A percentile compares a stretch with the other conserved stretches of the same genome.
Evolutionary conservation across 768 basidiomycete genomes (phyloP).

Genomic region (Paxillus involutus): DNA sequence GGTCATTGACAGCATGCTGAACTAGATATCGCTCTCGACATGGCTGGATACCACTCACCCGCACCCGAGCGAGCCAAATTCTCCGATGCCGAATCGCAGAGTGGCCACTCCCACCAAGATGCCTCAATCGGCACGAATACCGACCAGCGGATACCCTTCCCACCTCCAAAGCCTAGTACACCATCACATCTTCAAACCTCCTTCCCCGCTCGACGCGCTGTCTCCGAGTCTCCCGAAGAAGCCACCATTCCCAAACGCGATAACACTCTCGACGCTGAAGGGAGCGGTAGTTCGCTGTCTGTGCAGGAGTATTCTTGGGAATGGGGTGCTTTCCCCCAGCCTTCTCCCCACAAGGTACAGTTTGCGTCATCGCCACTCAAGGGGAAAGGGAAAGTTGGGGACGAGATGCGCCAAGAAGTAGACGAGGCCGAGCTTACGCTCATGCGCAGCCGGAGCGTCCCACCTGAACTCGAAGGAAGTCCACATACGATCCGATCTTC

Average conservation of each 20-base stretch:
- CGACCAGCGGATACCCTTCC: constrained; percentile 17
- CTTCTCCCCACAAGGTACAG: constrained; percentile 60
- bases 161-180: constrained; percentile 14
- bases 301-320: constrained; percentile 88
- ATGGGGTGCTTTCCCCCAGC: constrained; percentile 88
- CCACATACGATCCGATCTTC: constrained; percentile 28
- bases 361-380: constrained; percentile 33
- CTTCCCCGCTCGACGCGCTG: constrained; percentile 48
- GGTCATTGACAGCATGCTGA: constrained; percentile 3
- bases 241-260: constrained; percentile 24
- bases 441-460: constrained; percentile 57
- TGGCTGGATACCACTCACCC: constrained; percentile 71
- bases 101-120: constrained; percentile 19
- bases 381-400: constrained; percentile 9
- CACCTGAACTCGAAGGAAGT: constrained; percentile 50
- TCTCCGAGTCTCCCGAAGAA: constrained; percentile 64
- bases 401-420: constrained; percentile 8
- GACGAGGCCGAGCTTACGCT: constrained; percentile 26
- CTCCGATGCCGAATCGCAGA: constrained; percentile 6
- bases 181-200: constrained; percentile 27
- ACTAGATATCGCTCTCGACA: constrained; percentile 77
- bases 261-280: constrained; percentile 2
- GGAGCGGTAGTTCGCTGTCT: constrained; percentile 15
- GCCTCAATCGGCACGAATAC: constrained; percentile 1
- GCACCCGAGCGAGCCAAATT: constrained; percentile 1